Evolutionary conservation across 257 asterid genomes (phyloP).

Genomic region (Mentha longifolia): DNA sequence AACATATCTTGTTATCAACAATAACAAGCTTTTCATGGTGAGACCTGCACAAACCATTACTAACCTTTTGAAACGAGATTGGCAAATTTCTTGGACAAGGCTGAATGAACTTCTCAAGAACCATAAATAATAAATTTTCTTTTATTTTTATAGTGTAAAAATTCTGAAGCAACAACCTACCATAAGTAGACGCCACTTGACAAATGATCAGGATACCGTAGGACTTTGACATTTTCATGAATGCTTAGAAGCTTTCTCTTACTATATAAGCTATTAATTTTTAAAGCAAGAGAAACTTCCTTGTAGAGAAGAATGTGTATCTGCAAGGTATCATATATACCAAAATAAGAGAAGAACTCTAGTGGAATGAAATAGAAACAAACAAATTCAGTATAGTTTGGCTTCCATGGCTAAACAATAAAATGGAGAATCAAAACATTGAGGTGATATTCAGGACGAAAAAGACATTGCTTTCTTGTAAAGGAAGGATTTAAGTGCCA

Average conservation of each 20-base stretch:
- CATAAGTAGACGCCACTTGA: constrained; percentile 81
- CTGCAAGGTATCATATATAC: constrained; percentile 52
- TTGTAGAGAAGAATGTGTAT: constrained; percentile 92
- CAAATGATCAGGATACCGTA: constrained; percentile 87
- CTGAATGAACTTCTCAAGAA: constrained; percentile 9
- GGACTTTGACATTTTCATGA: constrained; percentile 85
- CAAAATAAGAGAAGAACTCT: constrained; percentile 11
- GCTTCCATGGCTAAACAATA: constrained; percentile 11
- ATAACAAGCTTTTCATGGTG: constrained; percentile 98
- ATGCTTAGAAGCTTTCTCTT: constrained; percentile 74
- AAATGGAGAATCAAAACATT: neutral
- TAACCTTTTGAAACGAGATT: neutral
- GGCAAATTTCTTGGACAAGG: neutral
- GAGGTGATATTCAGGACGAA: constrained; percentile 8
- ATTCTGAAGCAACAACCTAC: constrained; percentile 51
- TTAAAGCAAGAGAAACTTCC: constrained; percentile 92
- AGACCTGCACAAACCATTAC: constrained; percentile 66
- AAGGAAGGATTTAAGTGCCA: neutral
- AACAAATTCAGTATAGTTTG: constrained; percentile 6
- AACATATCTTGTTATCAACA: constrained; percentile 77
- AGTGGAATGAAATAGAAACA: constrained; percentile 18
- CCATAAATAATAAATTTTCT: neutral
- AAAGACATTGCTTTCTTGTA: neutral
- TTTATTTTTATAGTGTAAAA: constrained; percentile 17
- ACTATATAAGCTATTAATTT: constrained; percentile 89